A percentile compares a stretch with the other conserved stretches of the same genome.
Evolutionary conservation across 495 filamentous ascomycete species (phyloP).

Genomic region (Talaromyces ruber): DNA sequence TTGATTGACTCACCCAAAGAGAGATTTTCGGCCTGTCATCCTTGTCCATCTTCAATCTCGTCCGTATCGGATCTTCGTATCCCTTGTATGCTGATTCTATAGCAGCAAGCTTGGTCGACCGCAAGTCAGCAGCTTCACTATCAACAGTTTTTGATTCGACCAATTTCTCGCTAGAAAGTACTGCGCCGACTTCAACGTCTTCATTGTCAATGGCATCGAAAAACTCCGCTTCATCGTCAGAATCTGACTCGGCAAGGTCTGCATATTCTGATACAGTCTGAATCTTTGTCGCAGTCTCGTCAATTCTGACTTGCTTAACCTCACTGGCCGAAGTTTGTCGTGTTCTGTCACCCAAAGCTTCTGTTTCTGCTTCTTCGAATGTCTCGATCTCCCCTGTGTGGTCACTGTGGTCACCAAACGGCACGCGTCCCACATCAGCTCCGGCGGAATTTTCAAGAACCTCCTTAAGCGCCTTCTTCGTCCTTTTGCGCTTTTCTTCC

Average conservation of each 20-base stretch:
- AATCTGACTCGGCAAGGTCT: slow-evolving; percentile 67
- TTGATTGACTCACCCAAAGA: slow-evolving; percentile 68
- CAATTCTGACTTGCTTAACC: neutral
- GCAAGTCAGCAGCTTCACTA: slow-evolving; percentile 36
- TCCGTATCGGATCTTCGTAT: slow-evolving; percentile 79
- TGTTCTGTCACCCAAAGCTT: neutral
- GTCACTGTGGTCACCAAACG: neutral
- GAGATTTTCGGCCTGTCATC: slow-evolving; percentile 92
- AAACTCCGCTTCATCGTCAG: slow-evolving; percentile 86
- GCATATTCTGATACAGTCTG: slow-evolving; percentile 44
- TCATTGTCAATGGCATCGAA: slow-evolving; percentile 95
- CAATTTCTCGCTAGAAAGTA: slow-evolving; percentile 38
- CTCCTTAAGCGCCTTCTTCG: slow-evolving; percentile 83
- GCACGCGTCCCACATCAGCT: neutral
- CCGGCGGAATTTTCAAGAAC: slow-evolving; percentile 56
- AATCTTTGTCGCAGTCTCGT: slow-evolving; percentile 16
- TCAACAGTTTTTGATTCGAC: slow-evolving; percentile 34
- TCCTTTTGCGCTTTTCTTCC: slow-evolving; percentile 79
- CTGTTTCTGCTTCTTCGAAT: neutral
- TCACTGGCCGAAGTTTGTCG: neutral
- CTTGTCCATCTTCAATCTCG: slow-evolving; percentile 76
- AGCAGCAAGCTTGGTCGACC: slow-evolving; percentile 42
- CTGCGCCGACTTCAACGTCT: slow-evolving; percentile 67
- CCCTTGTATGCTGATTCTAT: slow-evolving; percentile 74
- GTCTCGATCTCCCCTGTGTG: neutral